Evolutionary conservation across 257 asterid genomes (phyloP).

Genomic region (Ocimum tenuiflorum): DNA sequence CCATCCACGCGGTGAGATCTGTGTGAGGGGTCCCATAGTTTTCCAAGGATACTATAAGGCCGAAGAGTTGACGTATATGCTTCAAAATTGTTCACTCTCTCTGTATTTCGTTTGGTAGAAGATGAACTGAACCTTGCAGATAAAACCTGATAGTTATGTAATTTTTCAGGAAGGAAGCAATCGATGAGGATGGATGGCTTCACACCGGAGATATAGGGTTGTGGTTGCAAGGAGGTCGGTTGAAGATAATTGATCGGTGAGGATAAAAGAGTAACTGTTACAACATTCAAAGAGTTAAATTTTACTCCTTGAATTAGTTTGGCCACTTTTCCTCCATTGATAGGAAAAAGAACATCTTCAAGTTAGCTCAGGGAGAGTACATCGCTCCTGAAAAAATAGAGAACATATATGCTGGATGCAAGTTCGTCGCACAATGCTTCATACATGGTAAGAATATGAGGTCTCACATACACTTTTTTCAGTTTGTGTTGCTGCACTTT

Average conservation of each 20-base stretch:
- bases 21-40: conserved; percentile 70
- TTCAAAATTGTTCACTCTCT: not conserved
- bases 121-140: not conserved
- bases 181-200: conserved; percentile 69
- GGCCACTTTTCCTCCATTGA: not conserved
- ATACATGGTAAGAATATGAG: conserved; percentile 51
- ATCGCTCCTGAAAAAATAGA: conserved; percentile 93
- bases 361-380: conserved; percentile 94
- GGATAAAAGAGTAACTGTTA: not conserved
- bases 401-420: conserved; percentile 76
- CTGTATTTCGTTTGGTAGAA: not conserved
- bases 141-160: not conserved
- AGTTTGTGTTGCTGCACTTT: not conserved
- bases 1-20: conserved; percentile 81
- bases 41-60: conserved; percentile 75
- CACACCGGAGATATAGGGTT: conserved; percentile 81
- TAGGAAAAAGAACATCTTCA: conserved; percentile 92
- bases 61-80: conserved; percentile 48
- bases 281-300: not conserved
- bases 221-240: conserved; percentile 75
- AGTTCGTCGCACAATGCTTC: conserved; percentile 73
- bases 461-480: not conserved
- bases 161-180: conserved; percentile 52
- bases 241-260: conserved; percentile 78
- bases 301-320: not conserved